Base-by-base conservation (phyloP, 2,329 filamentous ascomycete genomes). In the Aspergillus clavatus region DNA sequence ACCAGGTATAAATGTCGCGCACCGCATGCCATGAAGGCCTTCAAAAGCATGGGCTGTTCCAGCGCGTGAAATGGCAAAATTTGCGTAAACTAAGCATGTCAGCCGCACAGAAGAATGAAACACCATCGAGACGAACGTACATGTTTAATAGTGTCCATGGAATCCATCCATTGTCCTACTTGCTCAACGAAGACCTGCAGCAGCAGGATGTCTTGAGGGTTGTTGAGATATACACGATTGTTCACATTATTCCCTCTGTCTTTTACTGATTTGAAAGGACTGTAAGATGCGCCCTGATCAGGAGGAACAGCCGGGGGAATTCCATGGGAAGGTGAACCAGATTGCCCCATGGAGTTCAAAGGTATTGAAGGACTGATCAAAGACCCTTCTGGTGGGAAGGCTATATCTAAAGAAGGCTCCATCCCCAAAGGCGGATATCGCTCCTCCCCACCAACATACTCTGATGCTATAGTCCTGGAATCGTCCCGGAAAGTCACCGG, bases 161-260 rank as follows among this genome's bases (percentile, higher is more conserved):
- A 87, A 67, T 96, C 91, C 87, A 97, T 95, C 89, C 91, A 96
- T 3, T 89, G 69, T 1, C 86, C 89, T 2, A 97, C 87, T 54
- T 95, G 86, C 59, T 94, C 86, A 5, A 94, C 84, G 63, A 95
- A 97, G 0, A 89, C 83, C 64, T 95, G 88, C 84, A 96, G 88
- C 61, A 89, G 89, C n/a, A 84, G 72, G 0, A 93, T 79, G 62
- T 95, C 89, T 46, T 95, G 87, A 7, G 83, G 79, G 3, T 80
- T 81, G 52, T 80, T 83, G 37, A 95, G 75, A 55, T 81, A 87
- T 41, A 86, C 79, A 28, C 80, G 72, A 23, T 72, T 72, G 45
- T 68, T 70, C 18, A 71, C 62, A 12, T 70, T 70, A 16, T 69
- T 70, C 29, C 65, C 55, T 43, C 64, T 54, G 51, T 69, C 60